Percentiles rank a stretch among this genome's conserved stretches.
Conservation (phyloP, 202 grass and related monocot genomes). For the Saccharum hybrid region DNA sequence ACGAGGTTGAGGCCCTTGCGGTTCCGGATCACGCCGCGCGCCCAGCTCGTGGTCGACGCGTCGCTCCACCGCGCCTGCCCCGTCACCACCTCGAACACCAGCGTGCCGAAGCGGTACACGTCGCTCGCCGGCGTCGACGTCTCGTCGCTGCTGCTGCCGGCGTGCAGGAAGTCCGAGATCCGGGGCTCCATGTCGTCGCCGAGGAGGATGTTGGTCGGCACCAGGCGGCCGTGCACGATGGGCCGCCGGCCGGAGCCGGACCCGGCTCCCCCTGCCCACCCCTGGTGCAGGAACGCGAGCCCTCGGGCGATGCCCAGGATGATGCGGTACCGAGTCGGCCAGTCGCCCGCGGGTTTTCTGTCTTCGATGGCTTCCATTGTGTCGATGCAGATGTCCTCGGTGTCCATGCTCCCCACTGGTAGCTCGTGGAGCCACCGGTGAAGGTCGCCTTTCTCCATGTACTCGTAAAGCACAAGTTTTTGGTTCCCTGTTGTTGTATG, state of each 20-base stretch:
- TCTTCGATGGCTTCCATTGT: constrained; percentile 47
- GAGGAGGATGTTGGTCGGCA: constrained; percentile 67
- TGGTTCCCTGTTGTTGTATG: constrained; percentile 47
- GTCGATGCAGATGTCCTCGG: constrained; percentile 55
- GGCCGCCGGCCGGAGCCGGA: constrained; percentile 9
- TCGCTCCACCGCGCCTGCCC: constrained; percentile 58
- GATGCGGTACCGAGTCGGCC: constrained; percentile 68
- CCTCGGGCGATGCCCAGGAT: constrained; percentile 64
- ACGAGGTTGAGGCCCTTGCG: constrained; percentile 53
- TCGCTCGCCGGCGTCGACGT: constrained; percentile 44
- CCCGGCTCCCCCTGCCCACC: constrained; percentile 42
- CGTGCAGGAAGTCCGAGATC: constrained; percentile 52
- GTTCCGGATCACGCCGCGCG: constrained; percentile 51
- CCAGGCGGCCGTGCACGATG: constrained; percentile 65
- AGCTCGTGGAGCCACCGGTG: constrained; percentile 87
- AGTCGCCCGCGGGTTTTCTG: constrained; percentile 27
- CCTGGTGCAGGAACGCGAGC: constrained; percentile 84
- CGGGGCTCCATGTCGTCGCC: constrained; percentile 71
- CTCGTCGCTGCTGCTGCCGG: not conserved
- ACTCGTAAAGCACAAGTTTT: constrained; percentile 74
- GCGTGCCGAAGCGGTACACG: constrained; percentile 63
- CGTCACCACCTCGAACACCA: constrained; percentile 69
- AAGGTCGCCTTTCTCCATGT: constrained; percentile 81
- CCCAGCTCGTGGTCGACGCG: constrained; percentile 40
- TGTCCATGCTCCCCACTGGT: constrained; percentile 55